Base-by-base conservation (phyloP, 805 yeast genomes). In the Wickerhamiella galacta region DNA sequence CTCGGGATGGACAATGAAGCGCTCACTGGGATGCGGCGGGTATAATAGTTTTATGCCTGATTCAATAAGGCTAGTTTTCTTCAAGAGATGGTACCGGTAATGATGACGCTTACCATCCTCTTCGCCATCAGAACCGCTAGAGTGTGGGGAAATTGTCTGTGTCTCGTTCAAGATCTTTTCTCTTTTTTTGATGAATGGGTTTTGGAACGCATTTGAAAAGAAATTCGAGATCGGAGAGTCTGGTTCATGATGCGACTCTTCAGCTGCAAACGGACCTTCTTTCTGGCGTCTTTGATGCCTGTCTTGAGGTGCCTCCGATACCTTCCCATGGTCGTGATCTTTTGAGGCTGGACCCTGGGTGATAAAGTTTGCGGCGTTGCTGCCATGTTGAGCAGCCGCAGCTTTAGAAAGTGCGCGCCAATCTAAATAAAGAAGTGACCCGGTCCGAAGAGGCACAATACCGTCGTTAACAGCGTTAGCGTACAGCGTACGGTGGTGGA, bases 381-480 rank as follows among this genome's bases (percentile, higher is more conserved):
- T 11, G 3, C 50, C 51, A 11, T 38, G 37, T 17, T 39, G 40
- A 3, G 61, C 60, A 30, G 52, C 51, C 6, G 58, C 53, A 1
- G 75, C 75, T 30, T 64, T 62, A 3, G 66, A 58, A 12, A 77
- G 57, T 3, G 82, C 92, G 37, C 67, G 66, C 78, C 93, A 83
- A 52, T 90, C 96, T 10, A 90, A 53, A 47, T 76, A 87, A 18
- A 87, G 54, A 33, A 87, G 57, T 0, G 95, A 82, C 0, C 94
- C 73, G 0, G 98, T 90, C 32, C 96, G 60, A 44, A 90, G 58
- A 0, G 98, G 96, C 2, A 90, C 98, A 33, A 90, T 83, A 2
- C 98, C 98, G 56, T 90, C 98, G 53, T 90, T 75, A 14, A 80
- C 63, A 0, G 79, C 75, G 54, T 90, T 90, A 0, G 96, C 95